Percentiles rank a stretch among this genome's conserved stretches.
Conservation (phyloP, 352 stramenopile genomes). For the Phytophthora quininea region DNA sequence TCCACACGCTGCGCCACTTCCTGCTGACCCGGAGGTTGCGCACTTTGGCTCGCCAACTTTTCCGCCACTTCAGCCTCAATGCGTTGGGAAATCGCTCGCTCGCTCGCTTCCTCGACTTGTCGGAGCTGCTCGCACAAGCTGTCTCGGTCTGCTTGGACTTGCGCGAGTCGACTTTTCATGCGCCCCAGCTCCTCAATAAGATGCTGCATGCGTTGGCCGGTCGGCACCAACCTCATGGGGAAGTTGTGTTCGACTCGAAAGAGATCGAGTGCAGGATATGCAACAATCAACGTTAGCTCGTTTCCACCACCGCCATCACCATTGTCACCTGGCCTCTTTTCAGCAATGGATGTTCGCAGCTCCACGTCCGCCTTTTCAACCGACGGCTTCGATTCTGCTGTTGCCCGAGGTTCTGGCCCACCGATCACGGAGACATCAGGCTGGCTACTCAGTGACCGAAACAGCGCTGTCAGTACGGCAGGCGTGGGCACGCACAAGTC, state of each 20-base stretch:
- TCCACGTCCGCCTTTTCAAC: constrained; percentile 41
- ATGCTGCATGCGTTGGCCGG: constrained; percentile 10
- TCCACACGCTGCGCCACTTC: constrained; percentile 6
- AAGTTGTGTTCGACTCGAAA: constrained; percentile 43
- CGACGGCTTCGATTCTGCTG: constrained; percentile 24
- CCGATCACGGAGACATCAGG: constrained; percentile 20
- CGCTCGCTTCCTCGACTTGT: constrained; percentile 30
- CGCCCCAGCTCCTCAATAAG: constrained; percentile 23
- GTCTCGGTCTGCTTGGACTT: constrained; percentile 19
- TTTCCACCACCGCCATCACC: not conserved
- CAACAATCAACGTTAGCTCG: constrained; percentile 32
- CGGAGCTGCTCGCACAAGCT: constrained; percentile 30
- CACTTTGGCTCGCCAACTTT: constrained; percentile 8
- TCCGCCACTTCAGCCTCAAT: constrained; percentile 16
- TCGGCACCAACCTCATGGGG: constrained; percentile 31
- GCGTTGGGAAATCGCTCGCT: constrained; percentile 13
- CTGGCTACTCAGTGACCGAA: constrained; percentile 33
- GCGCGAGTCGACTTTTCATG: constrained; percentile 15
- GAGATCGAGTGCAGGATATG: constrained; percentile 47
- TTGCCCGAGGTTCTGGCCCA: constrained; percentile 20
- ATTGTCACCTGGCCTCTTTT: constrained; percentile 13
- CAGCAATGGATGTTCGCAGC: constrained; percentile 28
- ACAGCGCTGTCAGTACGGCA: constrained; percentile 40
- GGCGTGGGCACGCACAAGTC: constrained; percentile 21
- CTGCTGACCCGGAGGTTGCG: constrained; percentile 5